Evolutionary conservation across 176 grass and related monocot species (phyloP).

Genomic region (Cocos nucifera): DNA sequence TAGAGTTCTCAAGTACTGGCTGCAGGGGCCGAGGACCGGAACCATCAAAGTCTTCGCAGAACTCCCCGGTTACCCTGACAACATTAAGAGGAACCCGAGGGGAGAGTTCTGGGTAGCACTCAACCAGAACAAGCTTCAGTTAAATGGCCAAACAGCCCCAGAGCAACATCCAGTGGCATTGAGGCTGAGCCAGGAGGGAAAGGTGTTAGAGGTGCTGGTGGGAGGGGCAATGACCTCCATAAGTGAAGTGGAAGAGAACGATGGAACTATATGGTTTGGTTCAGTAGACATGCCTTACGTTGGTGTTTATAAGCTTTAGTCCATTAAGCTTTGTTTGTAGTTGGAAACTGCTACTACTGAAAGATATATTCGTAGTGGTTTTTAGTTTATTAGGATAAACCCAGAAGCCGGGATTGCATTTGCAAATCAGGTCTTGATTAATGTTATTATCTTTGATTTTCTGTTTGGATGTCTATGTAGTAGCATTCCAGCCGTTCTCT

Average conservation of each 20-base stretch:
- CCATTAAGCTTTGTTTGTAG: too few species aligned
- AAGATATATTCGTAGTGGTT: too few species aligned
- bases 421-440: too few species aligned
- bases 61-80: conserved; percentile 82
- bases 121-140: conserved; percentile 38
- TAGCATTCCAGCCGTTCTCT: too few species aligned
- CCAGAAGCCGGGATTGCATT: too few species aligned
- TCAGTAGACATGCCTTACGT: conserved; percentile 66
- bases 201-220: conserved; percentile 30
- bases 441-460: too few species aligned
- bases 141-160: neutral
- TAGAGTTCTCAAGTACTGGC: conserved; percentile 58
- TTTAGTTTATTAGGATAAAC: too few species aligned
- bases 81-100: conserved; percentile 35
- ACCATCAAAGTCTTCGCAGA: conserved; percentile 38
- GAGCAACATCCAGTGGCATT: conserved; percentile 41
- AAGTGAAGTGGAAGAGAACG: conserved; percentile 64
- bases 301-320: conserved; percentile 16
- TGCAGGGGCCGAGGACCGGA: conserved; percentile 32
- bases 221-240: conserved; percentile 29
- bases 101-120: conserved; percentile 72
- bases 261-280: conserved; percentile 61
- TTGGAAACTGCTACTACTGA: too few species aligned
- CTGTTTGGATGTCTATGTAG: too few species aligned
- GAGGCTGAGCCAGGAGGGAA: conserved; percentile 33